Base-by-base conservation (phyloP, 1,139 yeast genomes). In the Candida gigantensis region DNA sequence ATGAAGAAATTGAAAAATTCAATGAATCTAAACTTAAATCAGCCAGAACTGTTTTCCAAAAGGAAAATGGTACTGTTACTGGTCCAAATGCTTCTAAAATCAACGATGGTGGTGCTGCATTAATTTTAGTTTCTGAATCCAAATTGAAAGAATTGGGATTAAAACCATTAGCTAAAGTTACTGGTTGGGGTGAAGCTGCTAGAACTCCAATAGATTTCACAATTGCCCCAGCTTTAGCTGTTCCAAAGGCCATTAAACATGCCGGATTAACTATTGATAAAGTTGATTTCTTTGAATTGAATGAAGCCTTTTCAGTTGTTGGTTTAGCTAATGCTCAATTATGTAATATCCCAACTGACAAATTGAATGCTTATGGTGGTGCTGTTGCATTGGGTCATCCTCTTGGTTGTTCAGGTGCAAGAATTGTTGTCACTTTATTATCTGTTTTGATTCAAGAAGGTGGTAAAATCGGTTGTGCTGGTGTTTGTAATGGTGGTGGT, bases 381-480 rank as follows among this genome's bases (percentile, higher is more conserved):
- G 97, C 97, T 28, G 97, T 92, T 45, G 97, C 97, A 34, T 62
- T 92, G 51, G 97, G 97, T 35, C 97, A 92, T 63, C 97, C 98
- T 55, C 77, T 92, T 56, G 98, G 97, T 43, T 87, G 96, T 70
- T 85, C 96, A 14, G 98, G 98, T 63, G 97, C 97, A 30, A 84
- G 98, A 73, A 79, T 92, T 55, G 77, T 90, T 42, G 88, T 86
- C 50, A 92, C 97, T 32, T 75, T 92, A 63, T 62, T 81, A 44
- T 77, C 84, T 40, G 83, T 89, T 10, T 77, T 92, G 58, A 52
- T 67, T 29, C 96, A 89, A 68, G 92, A 84, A 65, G 75, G 74
- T 43, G 97, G 97, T 57, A 88, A 83, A 71, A 66, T 81, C 51
- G 98, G 98, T 62, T 88, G 80, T 50, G 96, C 96, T 53, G 96